Evolutionary conservation across 2,329 filamentous ascomycete species (phyloP), one percentile per base, ranked within the genome.

Genomic region (Aspergillus pseudoglaucus): DNA sequence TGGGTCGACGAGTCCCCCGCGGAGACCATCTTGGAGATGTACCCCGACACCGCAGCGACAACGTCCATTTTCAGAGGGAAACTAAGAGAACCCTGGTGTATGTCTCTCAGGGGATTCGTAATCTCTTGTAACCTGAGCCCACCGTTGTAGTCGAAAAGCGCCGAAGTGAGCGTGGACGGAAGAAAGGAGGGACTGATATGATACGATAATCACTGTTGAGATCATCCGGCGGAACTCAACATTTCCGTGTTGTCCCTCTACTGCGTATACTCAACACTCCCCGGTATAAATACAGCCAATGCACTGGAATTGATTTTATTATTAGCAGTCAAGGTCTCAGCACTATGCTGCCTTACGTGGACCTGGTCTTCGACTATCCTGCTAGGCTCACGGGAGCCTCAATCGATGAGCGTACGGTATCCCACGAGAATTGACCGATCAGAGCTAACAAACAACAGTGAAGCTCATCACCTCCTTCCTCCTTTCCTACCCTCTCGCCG

Each of bases 11-110:
- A 78, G 72, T 95, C 90, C 63, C 88, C 88, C 56, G 82, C 82
- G 56, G 88, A 86, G 68, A 97, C 84, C 83, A 98, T 95, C 80
- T 90, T 95, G 68, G 85, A 86, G 77, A 98, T 86, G 77, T 98
- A 98, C 73, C 89, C 87, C 61, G 90, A 86, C 65, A 96, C 85
- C 58, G 90, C 88, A 67, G 94, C 87, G 53, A 94, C 87, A 62
- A 97, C 84, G 66, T 98, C 93, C 93, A 98, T 98, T 59, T 56
- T 75, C 17, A 15, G 69, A 58, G 53, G 44, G 25, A 10, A 30
- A 30, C 10, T 30, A 10, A 30, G 47, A 42, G 22, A 42, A 56
- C 51, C 48, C 15, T 20, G 18, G 18, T 14, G n/a, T 18, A 14
- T 20, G 20, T 20, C 4, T 15, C 2, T 39, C 35, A 14, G n/a